Conservation (phyloP, 202 grass and related monocot species). For the Setaria viridis region DNA sequence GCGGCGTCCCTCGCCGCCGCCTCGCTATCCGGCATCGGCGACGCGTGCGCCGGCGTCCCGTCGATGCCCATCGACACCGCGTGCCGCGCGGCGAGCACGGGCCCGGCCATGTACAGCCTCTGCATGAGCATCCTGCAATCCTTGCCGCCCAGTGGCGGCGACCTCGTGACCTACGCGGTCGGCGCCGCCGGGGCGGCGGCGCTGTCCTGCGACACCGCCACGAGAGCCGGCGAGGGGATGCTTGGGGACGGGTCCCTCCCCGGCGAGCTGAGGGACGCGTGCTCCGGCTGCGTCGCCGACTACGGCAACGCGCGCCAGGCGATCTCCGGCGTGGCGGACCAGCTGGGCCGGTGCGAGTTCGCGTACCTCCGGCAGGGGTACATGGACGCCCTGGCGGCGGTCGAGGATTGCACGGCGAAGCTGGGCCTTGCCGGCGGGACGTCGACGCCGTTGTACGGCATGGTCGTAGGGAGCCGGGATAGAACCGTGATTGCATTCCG, state of each 20-base stretch:
- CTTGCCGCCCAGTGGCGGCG: background rate
- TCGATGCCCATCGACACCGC: background rate
- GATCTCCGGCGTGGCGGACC: background rate
- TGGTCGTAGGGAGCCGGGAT: constrained; percentile 1
- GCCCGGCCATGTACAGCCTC: background rate
- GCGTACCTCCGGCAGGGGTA: background rate
- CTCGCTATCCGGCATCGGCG: background rate
- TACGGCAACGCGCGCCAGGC: background rate
- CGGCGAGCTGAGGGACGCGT: background rate
- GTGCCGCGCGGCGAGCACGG: background rate
- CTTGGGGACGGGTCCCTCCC: too few species aligned
- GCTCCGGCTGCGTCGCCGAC: background rate
- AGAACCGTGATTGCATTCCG: background rate
- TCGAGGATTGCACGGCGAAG: background rate
- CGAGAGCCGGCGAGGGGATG: background rate
- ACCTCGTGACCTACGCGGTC: background rate
- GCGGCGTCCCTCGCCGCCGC: background rate
- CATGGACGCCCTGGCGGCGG: background rate
- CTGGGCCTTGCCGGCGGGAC: background rate
- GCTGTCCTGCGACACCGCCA: background rate
- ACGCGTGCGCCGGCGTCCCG: background rate
- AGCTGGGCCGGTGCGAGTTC: background rate
- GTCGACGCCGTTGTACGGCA: background rate
- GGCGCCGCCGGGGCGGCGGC: background rate
- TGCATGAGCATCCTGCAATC: background rate